Conservation (phyloP, 495 filamentous ascomycete genomes). For the Rhypophila decipiens region DNA sequence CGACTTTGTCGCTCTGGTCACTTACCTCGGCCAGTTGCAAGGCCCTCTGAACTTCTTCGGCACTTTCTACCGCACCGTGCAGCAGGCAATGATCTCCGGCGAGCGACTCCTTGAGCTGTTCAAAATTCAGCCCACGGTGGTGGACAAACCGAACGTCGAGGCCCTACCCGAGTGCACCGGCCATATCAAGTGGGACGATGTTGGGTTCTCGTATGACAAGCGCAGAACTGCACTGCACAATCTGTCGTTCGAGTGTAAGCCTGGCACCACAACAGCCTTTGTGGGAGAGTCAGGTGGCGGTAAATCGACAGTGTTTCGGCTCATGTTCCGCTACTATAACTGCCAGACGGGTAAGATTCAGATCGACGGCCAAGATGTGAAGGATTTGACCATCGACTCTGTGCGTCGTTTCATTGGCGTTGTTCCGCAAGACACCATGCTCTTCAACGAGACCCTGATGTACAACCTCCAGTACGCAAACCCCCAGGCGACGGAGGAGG, state of each 20-base stretch:
- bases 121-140: conserved; percentile 79
- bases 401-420: conserved; percentile 85
- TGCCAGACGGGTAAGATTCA: conserved; percentile 66
- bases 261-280: conserved; percentile 90
- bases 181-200: conserved; percentile 76
- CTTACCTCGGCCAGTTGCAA: conserved; percentile 91
- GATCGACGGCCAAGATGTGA: conserved; percentile 78
- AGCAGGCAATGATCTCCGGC: conserved; percentile 93
- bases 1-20: conserved; percentile 72
- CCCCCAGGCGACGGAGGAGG: conserved; percentile 73
- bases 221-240: conserved; percentile 81
- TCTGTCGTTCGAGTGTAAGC: conserved; percentile 71
- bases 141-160: conserved; percentile 49
- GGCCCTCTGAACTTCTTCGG: conserved; percentile 96
- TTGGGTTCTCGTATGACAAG: conserved; percentile 84
- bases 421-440: conserved; percentile 90
- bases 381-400: conserved; percentile 87
- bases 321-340: conserved; percentile 95
- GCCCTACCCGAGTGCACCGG: conserved; percentile 64
- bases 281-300: conserved; percentile 95
- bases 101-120: conserved; percentile 93
- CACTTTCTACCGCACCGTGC: conserved; percentile 93
- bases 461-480: conserved; percentile 95
- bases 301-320: conserved; percentile 94
- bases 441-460: conserved; percentile 97